Evolutionary conservation across 2,329 filamentous ascomycete genomes (phyloP).

Genomic region (Claviceps pusilla): DNA sequence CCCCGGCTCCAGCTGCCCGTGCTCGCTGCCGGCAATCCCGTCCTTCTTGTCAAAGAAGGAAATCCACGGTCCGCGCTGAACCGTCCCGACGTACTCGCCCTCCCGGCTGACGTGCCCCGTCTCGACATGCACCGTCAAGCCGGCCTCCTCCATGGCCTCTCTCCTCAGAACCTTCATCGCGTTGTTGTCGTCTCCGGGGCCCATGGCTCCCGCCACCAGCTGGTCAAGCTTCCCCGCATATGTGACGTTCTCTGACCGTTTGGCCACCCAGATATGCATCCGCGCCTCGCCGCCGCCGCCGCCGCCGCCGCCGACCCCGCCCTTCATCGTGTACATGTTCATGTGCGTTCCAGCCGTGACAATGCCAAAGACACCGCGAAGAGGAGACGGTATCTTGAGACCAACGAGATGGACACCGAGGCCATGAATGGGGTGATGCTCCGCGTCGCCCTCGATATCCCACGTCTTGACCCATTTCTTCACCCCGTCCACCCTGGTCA

Average conservation of each 20-base stretch:
- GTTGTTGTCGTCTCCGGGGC: conserved; percentile 13
- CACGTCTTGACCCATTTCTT: conserved; percentile 12
- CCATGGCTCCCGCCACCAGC: conserved; percentile 22
- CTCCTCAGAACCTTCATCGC: conserved; percentile 16
- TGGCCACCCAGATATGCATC: conserved; percentile 20
- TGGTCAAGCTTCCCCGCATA: conserved; percentile 23
- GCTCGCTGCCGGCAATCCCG: conserved; percentile 14
- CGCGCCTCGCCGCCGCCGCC: conserved; percentile 8
- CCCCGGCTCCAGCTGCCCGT: conserved; percentile 22
- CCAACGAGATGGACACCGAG: conserved; percentile 9
- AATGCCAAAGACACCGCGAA: conserved; percentile 21
- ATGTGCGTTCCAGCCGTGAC: conserved; percentile 23
- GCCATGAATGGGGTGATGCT: conserved; percentile 16
- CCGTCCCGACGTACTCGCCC: conserved; percentile 10
- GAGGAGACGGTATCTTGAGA: conserved; percentile 17
- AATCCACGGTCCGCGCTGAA: conserved; percentile 13
- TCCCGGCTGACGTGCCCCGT: conserved; percentile 10
- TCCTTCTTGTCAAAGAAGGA: conserved; percentile 22
- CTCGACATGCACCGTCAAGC: conserved; percentile 12
- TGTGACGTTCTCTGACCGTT: conserved; percentile 15
- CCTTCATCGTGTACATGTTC: conserved; percentile 19
- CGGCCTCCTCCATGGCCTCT: conserved; percentile 21
- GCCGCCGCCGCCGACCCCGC: not conserved
- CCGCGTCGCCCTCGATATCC: conserved; percentile 5
- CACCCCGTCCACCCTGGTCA: conserved; percentile 12